Percentiles rank a stretch among this genome's conserved stretches.
Evolutionary conservation across 1,284 basidiomycete genomes (phyloP).

Genomic region (Leccinum griseonigrum): DNA sequence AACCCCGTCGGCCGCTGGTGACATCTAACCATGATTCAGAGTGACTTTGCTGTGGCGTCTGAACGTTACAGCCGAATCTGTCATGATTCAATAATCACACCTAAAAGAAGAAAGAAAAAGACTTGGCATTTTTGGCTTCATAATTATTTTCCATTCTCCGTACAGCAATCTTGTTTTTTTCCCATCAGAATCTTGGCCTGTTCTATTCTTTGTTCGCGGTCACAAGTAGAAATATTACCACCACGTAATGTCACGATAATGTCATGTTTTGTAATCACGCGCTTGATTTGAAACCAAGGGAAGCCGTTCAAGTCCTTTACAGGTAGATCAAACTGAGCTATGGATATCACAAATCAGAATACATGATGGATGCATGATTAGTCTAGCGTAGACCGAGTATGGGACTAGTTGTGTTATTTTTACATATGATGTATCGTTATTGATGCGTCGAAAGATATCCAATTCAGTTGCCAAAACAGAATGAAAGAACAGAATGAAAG

Average conservation of each 20-base stretch:
- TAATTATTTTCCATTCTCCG: slow-evolving; percentile 5
- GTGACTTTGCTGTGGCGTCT: slow-evolving; percentile 12
- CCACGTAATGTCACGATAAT: slow-evolving; percentile 9
- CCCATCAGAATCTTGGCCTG: slow-evolving; percentile 15
- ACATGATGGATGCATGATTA: slow-evolving; percentile 6
- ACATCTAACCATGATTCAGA: slow-evolving; percentile 21
- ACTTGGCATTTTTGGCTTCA: slow-evolving; percentile 7
- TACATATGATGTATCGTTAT: slow-evolving; percentile 29
- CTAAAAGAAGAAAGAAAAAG: not conserved
- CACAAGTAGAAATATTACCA: not conserved
- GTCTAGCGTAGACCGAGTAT: slow-evolving; percentile 17
- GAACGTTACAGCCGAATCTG: slow-evolving; percentile 4
- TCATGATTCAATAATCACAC: slow-evolving; percentile 6
- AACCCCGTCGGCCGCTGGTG: slow-evolving; percentile 33
- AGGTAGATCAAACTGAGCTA: not conserved
- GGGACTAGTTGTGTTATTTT: slow-evolving; percentile 19
- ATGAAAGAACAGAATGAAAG: not conserved
- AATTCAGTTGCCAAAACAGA: not conserved
- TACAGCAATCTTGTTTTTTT: slow-evolving; percentile 10
- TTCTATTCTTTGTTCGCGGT: slow-evolving; percentile 8
- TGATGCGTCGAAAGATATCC: slow-evolving; percentile 19
- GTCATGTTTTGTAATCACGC: slow-evolving; percentile 8
- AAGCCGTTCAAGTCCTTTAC: not conserved
- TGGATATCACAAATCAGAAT: slow-evolving; percentile 13
- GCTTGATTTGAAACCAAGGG: not conserved